Evolutionary conservation across 2,329 filamentous ascomycete genomes (phyloP).

Genomic region (Golovinomyces cichoracearum): DNA sequence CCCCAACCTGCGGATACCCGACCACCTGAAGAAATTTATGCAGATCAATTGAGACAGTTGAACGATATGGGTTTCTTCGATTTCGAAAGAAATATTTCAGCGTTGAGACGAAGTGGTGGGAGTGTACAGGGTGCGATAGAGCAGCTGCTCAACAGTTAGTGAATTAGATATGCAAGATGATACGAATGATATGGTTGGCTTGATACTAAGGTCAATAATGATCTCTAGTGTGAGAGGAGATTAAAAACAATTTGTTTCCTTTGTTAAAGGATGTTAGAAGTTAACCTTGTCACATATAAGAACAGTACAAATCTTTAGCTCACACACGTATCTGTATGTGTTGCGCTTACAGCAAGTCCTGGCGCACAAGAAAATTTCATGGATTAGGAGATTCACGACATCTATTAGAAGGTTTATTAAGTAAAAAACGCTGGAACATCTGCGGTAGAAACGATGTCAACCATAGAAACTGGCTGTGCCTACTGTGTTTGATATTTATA

Average conservation of each 20-base stretch:
- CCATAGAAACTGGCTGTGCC: too few species aligned
- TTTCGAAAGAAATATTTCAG: conserved; percentile 77
- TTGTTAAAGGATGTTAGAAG: not conserved
- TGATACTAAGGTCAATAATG: not conserved
- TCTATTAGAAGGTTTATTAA: too few species aligned
- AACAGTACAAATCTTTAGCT: not conserved
- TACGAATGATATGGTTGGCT: not conserved
- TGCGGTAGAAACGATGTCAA: too few species aligned
- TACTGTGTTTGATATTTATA: too few species aligned
- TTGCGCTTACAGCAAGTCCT: not conserved
- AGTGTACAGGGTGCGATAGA: conserved; percentile 84
- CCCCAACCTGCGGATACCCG: conserved; percentile 48
- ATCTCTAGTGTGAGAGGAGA: not conserved
- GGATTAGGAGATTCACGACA: too few species aligned
- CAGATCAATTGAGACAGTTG: conserved; percentile 65
- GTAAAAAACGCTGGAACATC: too few species aligned
- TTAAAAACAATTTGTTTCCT: not conserved
- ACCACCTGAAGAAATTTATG: conserved; percentile 82
- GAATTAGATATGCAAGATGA: not conserved
- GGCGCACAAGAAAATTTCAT: not conserved
- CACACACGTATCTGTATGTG: not conserved
- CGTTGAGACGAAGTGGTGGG: conserved; percentile 65
- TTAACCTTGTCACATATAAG: not conserved
- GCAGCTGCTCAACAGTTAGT: conserved; percentile 26
- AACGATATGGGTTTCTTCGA: conserved; percentile 99